These are phyloP conservation scores for Quercus phellos DNA, from an alignment of 331 rosid genomes.

Conservation along the genomic window DNA sequence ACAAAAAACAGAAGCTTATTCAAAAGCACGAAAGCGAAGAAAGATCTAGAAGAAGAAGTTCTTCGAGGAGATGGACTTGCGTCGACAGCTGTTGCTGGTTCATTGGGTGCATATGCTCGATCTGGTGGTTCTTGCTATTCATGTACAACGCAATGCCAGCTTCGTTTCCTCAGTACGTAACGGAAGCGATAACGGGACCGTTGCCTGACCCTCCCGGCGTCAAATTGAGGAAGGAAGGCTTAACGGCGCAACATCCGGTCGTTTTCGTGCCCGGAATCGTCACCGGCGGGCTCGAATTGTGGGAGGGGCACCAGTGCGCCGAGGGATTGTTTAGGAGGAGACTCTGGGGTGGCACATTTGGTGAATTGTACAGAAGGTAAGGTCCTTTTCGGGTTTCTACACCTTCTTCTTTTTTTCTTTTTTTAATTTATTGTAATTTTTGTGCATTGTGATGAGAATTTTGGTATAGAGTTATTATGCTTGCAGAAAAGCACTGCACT, in stretches of 20 bases:
- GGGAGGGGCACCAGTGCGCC: constrained; percentile 89
- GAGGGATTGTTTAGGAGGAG: constrained; percentile 92
- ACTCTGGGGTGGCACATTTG: constrained; percentile 93
- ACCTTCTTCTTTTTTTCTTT: no score
- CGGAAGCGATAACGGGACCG: constrained; percentile 91
- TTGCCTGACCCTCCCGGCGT: constrained; percentile 90
- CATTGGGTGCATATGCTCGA: constrained; percentile 60
- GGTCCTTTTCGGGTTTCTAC: not conserved
- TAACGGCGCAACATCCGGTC: constrained; percentile 77
- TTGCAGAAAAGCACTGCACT: not conserved
- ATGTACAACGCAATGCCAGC: constrained; percentile 86
- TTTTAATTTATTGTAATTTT: not conserved
- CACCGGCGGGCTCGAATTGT: constrained; percentile 83
- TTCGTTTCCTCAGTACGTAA: constrained; percentile 83
- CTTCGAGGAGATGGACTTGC: constrained; percentile 58
- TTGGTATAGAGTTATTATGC: not conserved
- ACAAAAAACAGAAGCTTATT: not conserved
- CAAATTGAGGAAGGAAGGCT: constrained; percentile 79
- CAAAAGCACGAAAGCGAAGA: constrained; percentile 1
- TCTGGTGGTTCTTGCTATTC: constrained; percentile 84
- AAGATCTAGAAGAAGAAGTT: not conserved
- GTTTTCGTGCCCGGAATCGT: constrained; percentile 96
- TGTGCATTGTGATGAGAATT: not conserved
- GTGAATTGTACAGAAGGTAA: constrained; percentile 83
- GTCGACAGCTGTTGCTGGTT: constrained; percentile 83